These are phyloP conservation scores for Lentinula guzmanii DNA, from an alignment of 768 basidiomycete genomes.

Conservation along the genomic window DNA sequence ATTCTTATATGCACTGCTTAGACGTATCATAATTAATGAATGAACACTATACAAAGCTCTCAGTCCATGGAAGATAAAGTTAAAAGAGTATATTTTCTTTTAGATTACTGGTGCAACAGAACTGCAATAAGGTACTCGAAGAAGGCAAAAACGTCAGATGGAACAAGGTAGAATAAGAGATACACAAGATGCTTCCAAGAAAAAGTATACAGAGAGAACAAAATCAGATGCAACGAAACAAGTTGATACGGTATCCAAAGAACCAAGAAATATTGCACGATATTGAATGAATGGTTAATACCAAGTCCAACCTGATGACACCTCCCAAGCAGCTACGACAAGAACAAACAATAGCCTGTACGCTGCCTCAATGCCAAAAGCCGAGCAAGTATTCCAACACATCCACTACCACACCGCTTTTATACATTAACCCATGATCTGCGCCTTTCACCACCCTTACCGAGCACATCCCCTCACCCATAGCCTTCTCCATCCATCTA, in stretches of 20 bases:
- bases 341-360: constrained; percentile 4
- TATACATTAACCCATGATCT: constrained; percentile 93
- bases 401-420: constrained; percentile 80
- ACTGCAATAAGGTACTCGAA: not conserved
- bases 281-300: not conserved
- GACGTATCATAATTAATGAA: not conserved
- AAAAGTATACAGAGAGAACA: not conserved
- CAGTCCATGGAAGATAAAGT: not conserved
- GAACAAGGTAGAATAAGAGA: not conserved
- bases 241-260: constrained; percentile 1
- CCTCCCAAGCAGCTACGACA: not conserved
- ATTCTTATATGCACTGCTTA: not conserved
- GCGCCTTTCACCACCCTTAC: constrained; percentile 84
- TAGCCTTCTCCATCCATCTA: constrained; percentile 85
- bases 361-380: constrained; percentile 34
- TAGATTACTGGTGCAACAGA: not conserved
- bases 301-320: not conserved
- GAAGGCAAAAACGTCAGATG: not conserved
- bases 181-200: not conserved
- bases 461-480: constrained; percentile 68
- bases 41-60: not conserved
- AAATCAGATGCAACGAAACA: not conserved
- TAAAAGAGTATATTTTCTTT: not conserved
- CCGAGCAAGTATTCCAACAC: constrained; percentile 67
- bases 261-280: not conserved